Conservation (phyloP, 306 rosid genomes). For the Lupinus albus region DNA sequence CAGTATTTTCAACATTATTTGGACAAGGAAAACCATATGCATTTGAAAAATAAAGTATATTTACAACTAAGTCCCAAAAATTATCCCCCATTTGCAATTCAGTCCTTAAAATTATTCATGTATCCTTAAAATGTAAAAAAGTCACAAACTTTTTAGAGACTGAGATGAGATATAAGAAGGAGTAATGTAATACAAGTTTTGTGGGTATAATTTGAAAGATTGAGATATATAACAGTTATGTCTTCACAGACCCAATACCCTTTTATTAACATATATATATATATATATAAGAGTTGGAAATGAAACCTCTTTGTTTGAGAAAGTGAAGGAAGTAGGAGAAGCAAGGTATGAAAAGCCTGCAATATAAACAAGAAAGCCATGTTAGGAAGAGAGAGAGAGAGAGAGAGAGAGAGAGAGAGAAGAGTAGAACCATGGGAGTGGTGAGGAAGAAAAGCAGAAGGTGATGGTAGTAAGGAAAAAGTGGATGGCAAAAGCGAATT, state of each 20-base stretch:
- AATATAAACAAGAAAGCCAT: slow-evolving; percentile 26
- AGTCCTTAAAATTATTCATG: not conserved
- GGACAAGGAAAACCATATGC: slow-evolving; percentile 8
- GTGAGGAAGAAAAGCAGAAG: slow-evolving; percentile 41
- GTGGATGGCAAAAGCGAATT: slow-evolving; percentile 32
- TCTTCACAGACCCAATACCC: too few species aligned
- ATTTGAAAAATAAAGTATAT: not conserved
- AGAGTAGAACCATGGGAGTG: slow-evolving; percentile 40
- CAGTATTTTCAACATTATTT: slow-evolving; percentile 31
- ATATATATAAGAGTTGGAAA: not conserved
- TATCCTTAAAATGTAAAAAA: too few species aligned
- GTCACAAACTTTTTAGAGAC: too few species aligned
- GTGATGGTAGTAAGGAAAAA: slow-evolving; percentile 25
- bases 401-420: not conserved
- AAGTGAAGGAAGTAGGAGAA: slow-evolving; percentile 38
- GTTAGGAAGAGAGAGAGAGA: slow-evolving; percentile 1
- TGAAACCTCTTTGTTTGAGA: slow-evolving; percentile 50
- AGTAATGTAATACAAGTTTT: too few species aligned
- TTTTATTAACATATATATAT: too few species aligned
- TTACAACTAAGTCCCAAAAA: not conserved
- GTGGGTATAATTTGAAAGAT: not conserved
- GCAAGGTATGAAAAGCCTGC: slow-evolving; percentile 36
- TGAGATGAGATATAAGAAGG: too few species aligned
- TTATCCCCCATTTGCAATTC: not conserved
- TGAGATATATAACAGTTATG: too few species aligned